phyloP scores from a whole-genome alignment of 192 early-diverging fungal species.

The Coemansia biformis region DNA sequence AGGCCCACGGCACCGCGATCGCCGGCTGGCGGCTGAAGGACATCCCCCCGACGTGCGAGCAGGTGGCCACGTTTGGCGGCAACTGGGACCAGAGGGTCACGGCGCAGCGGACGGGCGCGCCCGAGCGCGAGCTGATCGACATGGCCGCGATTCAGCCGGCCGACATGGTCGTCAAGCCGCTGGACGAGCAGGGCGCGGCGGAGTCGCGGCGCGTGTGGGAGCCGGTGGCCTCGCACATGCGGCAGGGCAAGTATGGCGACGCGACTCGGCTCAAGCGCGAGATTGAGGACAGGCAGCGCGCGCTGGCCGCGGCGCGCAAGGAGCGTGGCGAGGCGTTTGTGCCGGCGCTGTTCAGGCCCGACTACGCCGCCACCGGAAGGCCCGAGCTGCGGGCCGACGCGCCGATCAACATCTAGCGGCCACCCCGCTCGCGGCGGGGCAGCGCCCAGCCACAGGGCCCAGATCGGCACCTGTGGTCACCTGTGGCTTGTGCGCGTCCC shows the following conservation, averaged over 20 bases:
- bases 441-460: too few species aligned
- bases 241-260: slow-evolving; percentile 51
- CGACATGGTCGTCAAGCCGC: slow-evolving; percentile 52
- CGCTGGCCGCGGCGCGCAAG: slow-evolving; percentile 49
- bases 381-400: slow-evolving; percentile 48
- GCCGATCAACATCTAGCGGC: slow-evolving; percentile 28
- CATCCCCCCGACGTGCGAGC: slow-evolving; percentile 49
- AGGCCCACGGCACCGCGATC: slow-evolving; percentile 21
- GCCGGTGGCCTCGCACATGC: slow-evolving; percentile 56
- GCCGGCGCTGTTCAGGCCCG: slow-evolving; percentile 58
- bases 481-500: too few species aligned
- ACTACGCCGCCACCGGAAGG: slow-evolving; percentile 31
- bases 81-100: slow-evolving; percentile 61
- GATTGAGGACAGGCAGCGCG: slow-evolving; percentile 65
- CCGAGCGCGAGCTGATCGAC: slow-evolving; percentile 51
- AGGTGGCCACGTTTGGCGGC: slow-evolving; percentile 58
- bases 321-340: slow-evolving; percentile 50
- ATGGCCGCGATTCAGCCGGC: slow-evolving; percentile 47
- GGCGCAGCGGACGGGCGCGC: slow-evolving; percentile 16
- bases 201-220: slow-evolving; percentile 64
- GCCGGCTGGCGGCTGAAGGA: slow-evolving; percentile 52
- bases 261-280: slow-evolving; percentile 63
- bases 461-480: too few species aligned
- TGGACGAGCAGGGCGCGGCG: slow-evolving; percentile 56
- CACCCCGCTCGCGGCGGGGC: too few species aligned